Evolutionary conservation across 2,329 filamentous ascomycete species (phyloP), one percentile per base, ranked within the genome.

Genomic region (Diplodia scrobiculata): DNA sequence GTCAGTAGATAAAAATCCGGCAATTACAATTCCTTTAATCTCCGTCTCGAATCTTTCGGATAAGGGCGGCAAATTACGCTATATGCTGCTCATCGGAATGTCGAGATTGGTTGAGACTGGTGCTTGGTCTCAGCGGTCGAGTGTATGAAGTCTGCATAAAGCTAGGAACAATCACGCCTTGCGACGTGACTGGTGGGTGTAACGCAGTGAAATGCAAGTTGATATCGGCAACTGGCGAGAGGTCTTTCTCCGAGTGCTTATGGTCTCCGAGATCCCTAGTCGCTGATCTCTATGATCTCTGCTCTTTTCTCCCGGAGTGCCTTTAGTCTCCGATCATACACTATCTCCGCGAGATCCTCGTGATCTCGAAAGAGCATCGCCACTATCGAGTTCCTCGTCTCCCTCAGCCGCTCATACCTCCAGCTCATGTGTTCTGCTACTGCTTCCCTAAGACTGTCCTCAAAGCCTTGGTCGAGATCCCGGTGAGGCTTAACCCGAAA

Each of bases 331-430:
- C 19, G 3, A 1, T 29, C 47, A 13, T 63, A 63, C 2, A 63
- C 59, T 47, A 38, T 50, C 38, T 63, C 45, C 47, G 59, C 59
- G 7, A 63, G 38, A 41, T 63, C 59, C 59, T 63, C 59, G 5
- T 63, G 59, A 5, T 63, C 59, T 19, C n/a, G 14, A 0, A 63
- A 27, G 13, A 63, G n/a, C 19, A 21, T 38, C 1, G 59, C 27
- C 1, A 63, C 14, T 19, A 52, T 27, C 0, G 9, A 27, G 27
- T 60, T 60, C n/a, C 13, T 19, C 3, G 10, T 48, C 9, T 29
- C 25, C 17, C 55, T n/a, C 1, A 60, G 25, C 3, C 13, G 19
- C n/a, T 60, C 55, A 14, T 60, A 60, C 4, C 19, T 34, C 9
- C 3, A 11, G 7, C 9, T 10, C 1, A 60, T n/a, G 6, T 60